Evolutionary conservation across 225 moss, liverwort and hornwort genomes (phyloP).

Genomic region (Polytrichum formosum): DNA sequence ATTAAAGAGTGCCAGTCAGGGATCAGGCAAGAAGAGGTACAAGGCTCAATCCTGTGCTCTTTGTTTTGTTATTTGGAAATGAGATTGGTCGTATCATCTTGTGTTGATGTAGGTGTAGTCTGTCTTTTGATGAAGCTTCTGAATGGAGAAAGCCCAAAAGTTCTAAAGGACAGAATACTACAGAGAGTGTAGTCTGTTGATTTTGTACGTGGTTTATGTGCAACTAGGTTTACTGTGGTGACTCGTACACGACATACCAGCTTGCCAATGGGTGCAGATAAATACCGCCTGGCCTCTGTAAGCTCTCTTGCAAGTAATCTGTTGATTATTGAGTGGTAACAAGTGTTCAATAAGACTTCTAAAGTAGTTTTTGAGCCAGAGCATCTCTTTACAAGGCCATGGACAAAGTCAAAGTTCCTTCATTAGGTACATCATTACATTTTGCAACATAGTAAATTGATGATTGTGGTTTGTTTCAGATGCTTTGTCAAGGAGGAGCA

Average conservation of each 20-base stretch:
- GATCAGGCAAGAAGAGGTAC: constrained; percentile 74
- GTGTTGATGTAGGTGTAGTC: too few relatives aligned
- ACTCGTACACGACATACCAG: constrained; percentile 60
- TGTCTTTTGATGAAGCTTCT: too few relatives aligned
- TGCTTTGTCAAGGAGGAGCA: constrained; percentile 50
- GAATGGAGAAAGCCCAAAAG: too few relatives aligned
- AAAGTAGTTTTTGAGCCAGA: too few relatives aligned
- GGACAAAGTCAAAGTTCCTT: too few relatives aligned
- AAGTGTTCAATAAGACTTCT: too few relatives aligned
- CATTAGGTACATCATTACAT: too few relatives aligned
- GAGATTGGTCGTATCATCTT: too few relatives aligned
- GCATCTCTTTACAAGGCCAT: too few relatives aligned
- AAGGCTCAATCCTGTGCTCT: background rate
- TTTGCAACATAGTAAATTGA: background rate
- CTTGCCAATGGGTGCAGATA: constrained; percentile 76
- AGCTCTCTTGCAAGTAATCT: background rate
- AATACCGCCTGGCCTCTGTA: constrained; percentile 68
- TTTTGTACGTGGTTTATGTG: background rate
- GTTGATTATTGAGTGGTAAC: background rate
- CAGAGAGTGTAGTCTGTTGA: too few relatives aligned
- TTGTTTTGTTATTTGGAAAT: too few relatives aligned
- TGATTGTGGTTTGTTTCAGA: constrained; percentile 33
- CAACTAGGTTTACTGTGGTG: constrained; percentile 84
- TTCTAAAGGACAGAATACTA: too few relatives aligned
- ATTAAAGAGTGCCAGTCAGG: constrained; percentile 81